These are phyloP conservation scores for Torulaspora quercuum DNA, from an alignment of 805 yeast genomes.

Conservation along the genomic window DNA sequence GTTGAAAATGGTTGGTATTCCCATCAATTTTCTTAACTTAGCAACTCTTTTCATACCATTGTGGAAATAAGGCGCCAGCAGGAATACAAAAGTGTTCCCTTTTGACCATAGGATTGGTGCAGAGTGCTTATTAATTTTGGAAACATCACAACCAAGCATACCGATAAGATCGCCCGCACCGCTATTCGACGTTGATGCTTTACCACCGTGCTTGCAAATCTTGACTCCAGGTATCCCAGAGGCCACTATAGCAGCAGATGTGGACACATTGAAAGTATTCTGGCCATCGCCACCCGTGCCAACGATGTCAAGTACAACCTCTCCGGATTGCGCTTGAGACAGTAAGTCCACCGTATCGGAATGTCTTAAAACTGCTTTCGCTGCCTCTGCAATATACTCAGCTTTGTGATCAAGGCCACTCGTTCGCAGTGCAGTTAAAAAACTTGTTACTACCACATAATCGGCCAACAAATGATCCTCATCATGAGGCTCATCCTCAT, in stretches of 20 bases:
- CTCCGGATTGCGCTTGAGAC: neutral
- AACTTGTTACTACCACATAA: conserved; percentile 68
- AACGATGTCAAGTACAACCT: conserved; percentile 62
- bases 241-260: conserved; percentile 90
- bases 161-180: conserved; percentile 91
- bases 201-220: conserved; percentile 95
- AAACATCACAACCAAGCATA: conserved; percentile 77
- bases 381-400: conserved; percentile 82
- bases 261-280: conserved; percentile 92
- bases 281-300: conserved; percentile 99
- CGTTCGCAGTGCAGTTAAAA: conserved; percentile 71
- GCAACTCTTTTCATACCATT: conserved; percentile 86
- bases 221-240: conserved; percentile 74
- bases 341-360: conserved; percentile 51
- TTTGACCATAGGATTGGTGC: conserved; percentile 52
- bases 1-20: conserved; percentile 91
- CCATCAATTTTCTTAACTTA: conserved; percentile 67
- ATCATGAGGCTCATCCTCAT: conserved; percentile 26
- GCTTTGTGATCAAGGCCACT: conserved; percentile 78
- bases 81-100: conserved; percentile 53
- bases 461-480: conserved; percentile 8
- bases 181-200: conserved; percentile 87
- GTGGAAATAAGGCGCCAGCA: conserved; percentile 93
- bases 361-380: conserved; percentile 62
- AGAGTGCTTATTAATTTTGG: conserved; percentile 59